Evolutionary conservation across 495 filamentous ascomycete species (phyloP), one percentile per base, ranked within the genome.

Genomic region (Lepraria neglecta): DNA sequence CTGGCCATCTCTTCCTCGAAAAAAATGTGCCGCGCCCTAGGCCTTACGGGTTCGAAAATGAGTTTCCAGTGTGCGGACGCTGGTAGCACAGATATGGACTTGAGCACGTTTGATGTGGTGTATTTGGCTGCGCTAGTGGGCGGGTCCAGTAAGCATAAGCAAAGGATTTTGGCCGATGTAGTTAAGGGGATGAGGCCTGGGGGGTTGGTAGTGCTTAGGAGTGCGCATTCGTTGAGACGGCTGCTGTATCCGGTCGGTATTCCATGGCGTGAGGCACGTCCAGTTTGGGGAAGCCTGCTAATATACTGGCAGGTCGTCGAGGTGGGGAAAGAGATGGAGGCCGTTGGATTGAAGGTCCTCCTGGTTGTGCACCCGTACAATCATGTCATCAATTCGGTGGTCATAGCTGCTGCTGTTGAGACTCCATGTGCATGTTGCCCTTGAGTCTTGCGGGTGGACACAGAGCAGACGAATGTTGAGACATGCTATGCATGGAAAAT

Each of bases 41-140:
- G 73, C 12, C 33, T n/a, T 11, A 50, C 56, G 5, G 59, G 56
- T 2, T 56, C 58, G 10, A 61, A 50, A 12, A 68, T 77, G 69
- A 48, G 63, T 6, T 73, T 76, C 35, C 62, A 71, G 38, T 69
- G 69, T 31, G 59, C 62, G 0, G 72, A 72, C 47, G 75, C 71
- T 12, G 64, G 50, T 33, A 63, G 65, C 30, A 60, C 48, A 11
- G 38, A 61, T 17, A 40, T 43, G 10, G 59, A 69, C 43, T 64
- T 77, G 61, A 52, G 55, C 1, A 40, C 46, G 0, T 75, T 72
- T 45, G 72, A 79, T 54, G 73, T 79, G 3, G 75, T 80, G 0
- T 78, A 69, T 60, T 59, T 80, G 6, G 78, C 77, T 6, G 76
- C 76, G 15, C 65, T 80, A 0, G 78, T 80, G 4, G 77, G 77